These are phyloP conservation scores for Cinchona pubescens DNA, from an alignment of 257 asterid genomes.

Conservation along the genomic window DNA sequence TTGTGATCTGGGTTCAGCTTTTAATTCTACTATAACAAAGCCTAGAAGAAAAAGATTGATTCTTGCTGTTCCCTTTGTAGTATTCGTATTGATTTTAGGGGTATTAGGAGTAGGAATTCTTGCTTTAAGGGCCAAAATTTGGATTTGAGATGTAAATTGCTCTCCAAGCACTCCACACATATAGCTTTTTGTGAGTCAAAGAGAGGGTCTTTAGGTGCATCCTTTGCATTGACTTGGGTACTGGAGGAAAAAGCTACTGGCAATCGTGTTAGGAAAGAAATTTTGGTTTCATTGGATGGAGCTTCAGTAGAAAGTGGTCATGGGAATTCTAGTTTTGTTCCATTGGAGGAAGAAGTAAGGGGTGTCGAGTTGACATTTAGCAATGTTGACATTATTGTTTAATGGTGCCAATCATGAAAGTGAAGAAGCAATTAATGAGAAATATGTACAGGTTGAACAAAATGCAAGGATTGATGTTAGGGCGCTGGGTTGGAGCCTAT, in stretches of 20 bases:
- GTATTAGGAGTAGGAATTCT: conserved; percentile 20
- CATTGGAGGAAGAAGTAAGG: conserved; percentile 23
- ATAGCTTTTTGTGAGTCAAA: conserved; percentile 25
- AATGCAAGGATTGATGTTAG: conserved; percentile 54
- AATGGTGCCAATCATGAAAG: conserved; percentile 9
- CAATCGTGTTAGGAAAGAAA: conserved; percentile 24
- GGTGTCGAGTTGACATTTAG: conserved; percentile 1
- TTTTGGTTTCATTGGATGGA: conserved; percentile 25
- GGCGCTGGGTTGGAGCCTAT: conserved; percentile 50
- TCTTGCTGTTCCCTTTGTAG: conserved; percentile 19
- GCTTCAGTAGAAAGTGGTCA: conserved; percentile 20
- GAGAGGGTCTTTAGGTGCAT: conserved; percentile 34
- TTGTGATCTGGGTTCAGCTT: conserved; percentile 31
- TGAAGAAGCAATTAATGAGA: conserved; percentile 11
- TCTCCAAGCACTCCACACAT: conserved; percentile 17
- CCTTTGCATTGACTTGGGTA: conserved; percentile 47
- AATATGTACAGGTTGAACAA: conserved; percentile 19
- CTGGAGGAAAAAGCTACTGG: conserved; percentile 49
- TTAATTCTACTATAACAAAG: conserved; percentile 30
- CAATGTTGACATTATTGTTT: background rate
- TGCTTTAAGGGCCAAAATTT: conserved; percentile 16
- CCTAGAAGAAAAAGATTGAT: conserved; percentile 38
- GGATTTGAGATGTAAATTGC: conserved; percentile 28
- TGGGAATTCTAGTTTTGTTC: conserved; percentile 13
- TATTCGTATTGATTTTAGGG: conserved; percentile 13